A percentile compares a stretch with the other conserved stretches of the same genome.
phyloP scores from a whole-genome alignment of 73 alveolate genomes.

The Stentor roeselii region DNA sequence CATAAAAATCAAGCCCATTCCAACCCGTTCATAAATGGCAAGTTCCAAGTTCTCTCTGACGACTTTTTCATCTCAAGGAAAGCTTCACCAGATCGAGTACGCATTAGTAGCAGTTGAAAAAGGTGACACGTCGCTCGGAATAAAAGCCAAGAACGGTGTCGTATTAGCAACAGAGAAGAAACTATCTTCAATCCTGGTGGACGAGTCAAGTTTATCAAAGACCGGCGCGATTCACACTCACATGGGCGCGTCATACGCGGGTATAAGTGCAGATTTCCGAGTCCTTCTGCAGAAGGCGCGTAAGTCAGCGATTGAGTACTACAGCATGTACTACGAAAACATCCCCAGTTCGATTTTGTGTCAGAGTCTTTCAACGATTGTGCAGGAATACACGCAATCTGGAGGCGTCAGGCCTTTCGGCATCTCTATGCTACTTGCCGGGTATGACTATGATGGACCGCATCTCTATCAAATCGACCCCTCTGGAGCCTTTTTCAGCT shows the following conservation, averaged over 20 bases:
- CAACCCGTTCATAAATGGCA: conserved; percentile 9
- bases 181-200: conserved; percentile 76
- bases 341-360: conserved; percentile 76
- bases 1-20: neutral
- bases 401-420: conserved; percentile 98
- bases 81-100: conserved; percentile 75
- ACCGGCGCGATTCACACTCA: conserved; percentile 63
- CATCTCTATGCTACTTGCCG: conserved; percentile 87
- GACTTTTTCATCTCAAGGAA: conserved; percentile 82
- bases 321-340: conserved; percentile 72
- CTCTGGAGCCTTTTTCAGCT: conserved; percentile 85
- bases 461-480: conserved; percentile 87
- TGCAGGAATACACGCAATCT: conserved; percentile 84
- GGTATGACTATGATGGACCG: conserved; percentile 92
- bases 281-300: conserved; percentile 79
- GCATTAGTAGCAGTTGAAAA: conserved; percentile 92
- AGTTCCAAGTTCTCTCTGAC: conserved; percentile 51
- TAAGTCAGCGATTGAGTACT: conserved; percentile 71
- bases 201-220: conserved; percentile 76
- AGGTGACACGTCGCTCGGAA: conserved; percentile 80
- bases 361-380: conserved; percentile 75
- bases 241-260: conserved; percentile 82
- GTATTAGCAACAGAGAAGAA: conserved; percentile 92
- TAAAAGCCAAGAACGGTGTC: conserved; percentile 90
- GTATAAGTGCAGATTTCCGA: conserved; percentile 91